phyloP scores from a whole-genome alignment of 352 stramenopile species.

The Pythium vanterpoolii region DNA sequence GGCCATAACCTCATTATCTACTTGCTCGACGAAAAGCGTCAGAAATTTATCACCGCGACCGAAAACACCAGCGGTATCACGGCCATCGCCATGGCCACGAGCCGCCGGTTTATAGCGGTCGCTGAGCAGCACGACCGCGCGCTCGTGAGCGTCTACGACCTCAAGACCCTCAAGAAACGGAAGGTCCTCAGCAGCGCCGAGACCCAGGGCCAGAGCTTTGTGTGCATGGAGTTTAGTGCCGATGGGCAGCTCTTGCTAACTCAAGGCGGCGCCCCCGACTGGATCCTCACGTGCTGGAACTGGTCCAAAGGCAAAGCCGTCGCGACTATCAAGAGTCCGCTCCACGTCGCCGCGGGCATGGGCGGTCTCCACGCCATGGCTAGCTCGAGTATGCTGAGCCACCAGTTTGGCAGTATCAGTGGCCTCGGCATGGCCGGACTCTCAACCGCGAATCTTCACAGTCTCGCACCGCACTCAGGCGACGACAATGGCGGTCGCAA shows the following conservation, averaged over 20 bases:
- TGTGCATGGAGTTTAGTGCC: conserved; percentile 87
- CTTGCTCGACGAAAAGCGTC: conserved; percentile 88
- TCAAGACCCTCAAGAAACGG: conserved; percentile 45
- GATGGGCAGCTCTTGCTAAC: conserved; percentile 91
- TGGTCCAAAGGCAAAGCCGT: conserved; percentile 91
- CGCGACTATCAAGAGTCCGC: conserved; percentile 64
- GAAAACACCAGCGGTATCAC: conserved; percentile 76
- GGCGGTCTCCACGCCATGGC: conserved; percentile 30
- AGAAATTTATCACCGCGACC: conserved; percentile 86
- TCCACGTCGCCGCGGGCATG: conserved; percentile 36
- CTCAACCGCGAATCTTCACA: conserved; percentile 27
- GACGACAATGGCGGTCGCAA: neutral
- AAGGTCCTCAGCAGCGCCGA: conserved; percentile 85
- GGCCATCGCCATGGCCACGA: conserved; percentile 62
- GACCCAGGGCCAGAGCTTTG: conserved; percentile 53
- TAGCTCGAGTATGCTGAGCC: conserved; percentile 43
- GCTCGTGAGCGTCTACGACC: conserved; percentile 23
- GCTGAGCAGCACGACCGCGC: conserved; percentile 31
- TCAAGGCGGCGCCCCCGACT: conserved; percentile 80
- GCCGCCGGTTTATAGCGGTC: conserved; percentile 54
- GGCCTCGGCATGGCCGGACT: conserved; percentile 19
- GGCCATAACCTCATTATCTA: conserved; percentile 88
- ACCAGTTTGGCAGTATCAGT: conserved; percentile 31
- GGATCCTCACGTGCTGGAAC: conserved; percentile 90
- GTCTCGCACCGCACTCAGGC: conserved; percentile 1